Evolutionary conservation across 495 filamentous ascomycete genomes (phyloP), one percentile per base, ranked within the genome.

Genomic region (Parathielavia hyrcaniae): DNA sequence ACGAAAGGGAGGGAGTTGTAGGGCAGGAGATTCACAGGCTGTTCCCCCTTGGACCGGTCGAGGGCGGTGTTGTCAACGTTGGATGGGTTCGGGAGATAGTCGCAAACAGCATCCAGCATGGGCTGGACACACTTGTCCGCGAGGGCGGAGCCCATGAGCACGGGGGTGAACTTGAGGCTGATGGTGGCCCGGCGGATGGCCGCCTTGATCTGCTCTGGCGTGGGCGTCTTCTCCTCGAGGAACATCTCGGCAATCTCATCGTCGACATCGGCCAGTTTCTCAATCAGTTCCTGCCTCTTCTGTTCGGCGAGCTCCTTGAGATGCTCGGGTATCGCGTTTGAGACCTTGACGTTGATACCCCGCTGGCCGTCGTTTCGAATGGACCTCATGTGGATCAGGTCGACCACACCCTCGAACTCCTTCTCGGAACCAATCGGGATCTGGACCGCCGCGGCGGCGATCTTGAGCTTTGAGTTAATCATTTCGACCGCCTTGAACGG

Each of bases 201-300:
- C 39, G 84, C 85, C 72, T 88, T 91, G 63, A 99, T 84, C 74
- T 97, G 92, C 36, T 83, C 77, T 14, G 77, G 72, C 0, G 85
- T 86, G 10, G 95, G 95, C 38, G 78, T 84, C 56, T 75, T 66
- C 73, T 97, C 95, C 2, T 95, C 90, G 17, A 99, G 75, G 81
- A 92, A 99, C 49, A 97, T 79, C 69, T 99, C 92, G 17, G 93
- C 95, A 34, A 99, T 97, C 74, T 97, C 91, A 59, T 97, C 95
- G 66, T 99, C 95, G 32, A 97, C 91, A 71, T 99, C 95, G 32
- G 95, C 95, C 41, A 99, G 78, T 55, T 91, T 93, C 75, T 97
- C 95, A 54, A 99, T 93, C 43, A 99, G 79, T 66, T 88, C 86
- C 58, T 79, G 80, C 39, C 90, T 80, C 70, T 87, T 89, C 77